A percentile compares a stretch with the other conserved stretches of the same genome.
These are phyloP conservation scores for Syncephalis fuscata DNA, from an alignment of 371 early-diverging fungal genomes.

Conservation along the genomic window DNA sequence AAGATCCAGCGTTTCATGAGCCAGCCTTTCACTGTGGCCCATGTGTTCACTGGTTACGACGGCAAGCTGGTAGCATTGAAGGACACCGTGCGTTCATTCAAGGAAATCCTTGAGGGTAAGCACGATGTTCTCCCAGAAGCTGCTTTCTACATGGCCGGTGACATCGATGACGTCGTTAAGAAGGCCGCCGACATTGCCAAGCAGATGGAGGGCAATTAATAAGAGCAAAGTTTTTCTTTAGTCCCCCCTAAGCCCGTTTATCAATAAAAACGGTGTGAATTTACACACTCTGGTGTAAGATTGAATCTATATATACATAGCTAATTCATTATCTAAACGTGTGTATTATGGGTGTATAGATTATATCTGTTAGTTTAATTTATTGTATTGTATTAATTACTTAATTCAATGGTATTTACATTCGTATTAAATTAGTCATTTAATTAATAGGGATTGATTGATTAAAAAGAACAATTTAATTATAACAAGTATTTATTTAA, in stretches of 20 bases:
- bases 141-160: conserved; percentile 97
- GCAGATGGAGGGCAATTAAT: conserved; percentile 6
- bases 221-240: not conserved
- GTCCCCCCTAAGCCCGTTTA: not conserved
- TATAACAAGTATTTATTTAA: not conserved
- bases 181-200: conserved; percentile 87
- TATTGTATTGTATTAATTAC: too few relatives aligned
- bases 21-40: conserved; percentile 94
- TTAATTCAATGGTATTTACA: too few relatives aligned
- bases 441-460: too few relatives aligned
- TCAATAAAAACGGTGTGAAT: too few relatives aligned
- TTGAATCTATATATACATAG: too few relatives aligned
- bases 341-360: too few relatives aligned
- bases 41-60: conserved; percentile 95
- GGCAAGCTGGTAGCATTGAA: conserved; percentile 85
- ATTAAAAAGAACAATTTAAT: too few relatives aligned
- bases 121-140: conserved; percentile 89
- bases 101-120: conserved; percentile 92
- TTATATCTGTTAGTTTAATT: too few relatives aligned
- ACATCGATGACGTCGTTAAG: conserved; percentile 84
- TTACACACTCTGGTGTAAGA: too few relatives aligned
- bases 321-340: too few relatives aligned
- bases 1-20: conserved; percentile 96
- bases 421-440: too few relatives aligned
- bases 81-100: conserved; percentile 94